Evolutionary conservation across 257 asterid species (phyloP).

Genomic region (Capsicum chinense): DNA sequence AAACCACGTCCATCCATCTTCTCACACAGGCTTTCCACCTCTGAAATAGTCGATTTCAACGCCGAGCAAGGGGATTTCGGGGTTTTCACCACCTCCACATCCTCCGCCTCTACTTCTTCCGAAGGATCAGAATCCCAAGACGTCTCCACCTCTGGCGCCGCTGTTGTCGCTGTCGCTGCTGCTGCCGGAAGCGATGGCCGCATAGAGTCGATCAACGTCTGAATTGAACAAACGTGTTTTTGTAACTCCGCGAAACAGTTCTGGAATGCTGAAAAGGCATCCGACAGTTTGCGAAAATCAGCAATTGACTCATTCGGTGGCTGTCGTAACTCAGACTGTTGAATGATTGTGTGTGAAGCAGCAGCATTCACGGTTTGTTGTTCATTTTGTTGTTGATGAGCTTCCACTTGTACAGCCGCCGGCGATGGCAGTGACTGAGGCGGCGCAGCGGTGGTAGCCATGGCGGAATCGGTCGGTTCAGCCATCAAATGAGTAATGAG

Average conservation of each 20-base stretch:
- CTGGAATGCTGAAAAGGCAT: conserved; percentile 58
- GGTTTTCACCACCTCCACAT: conserved; percentile 11
- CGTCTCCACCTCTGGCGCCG: not conserved
- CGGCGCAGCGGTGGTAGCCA: conserved; percentile 14
- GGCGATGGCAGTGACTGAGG: conserved; percentile 28
- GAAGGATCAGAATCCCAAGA: conserved; percentile 16
- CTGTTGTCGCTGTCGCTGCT: not conserved
- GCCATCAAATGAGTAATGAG: not conserved
- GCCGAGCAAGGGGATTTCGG: conserved; percentile 28
- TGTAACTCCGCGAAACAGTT: conserved; percentile 64
- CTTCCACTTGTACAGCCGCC: not conserved
- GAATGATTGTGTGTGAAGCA: not conserved
- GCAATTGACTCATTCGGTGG: conserved; percentile 40
- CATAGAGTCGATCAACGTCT: conserved; percentile 47
- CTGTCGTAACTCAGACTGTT: conserved; percentile 8
- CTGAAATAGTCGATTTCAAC: conserved; percentile 41
- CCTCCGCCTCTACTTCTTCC: conserved; percentile 20
- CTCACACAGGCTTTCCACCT: conserved; percentile 59
- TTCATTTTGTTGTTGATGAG: not conserved
- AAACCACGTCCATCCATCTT: conserved; percentile 65
- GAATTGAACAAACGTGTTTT: conserved; percentile 56
- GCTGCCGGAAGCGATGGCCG: conserved; percentile 28
- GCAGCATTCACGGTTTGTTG: conserved; percentile 11
- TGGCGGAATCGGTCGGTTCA: not conserved
- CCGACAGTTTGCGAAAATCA: conserved; percentile 53